Evolutionary conservation across 768 basidiomycete genomes (phyloP).

Genomic region (Pisolithus marmoratus): DNA sequence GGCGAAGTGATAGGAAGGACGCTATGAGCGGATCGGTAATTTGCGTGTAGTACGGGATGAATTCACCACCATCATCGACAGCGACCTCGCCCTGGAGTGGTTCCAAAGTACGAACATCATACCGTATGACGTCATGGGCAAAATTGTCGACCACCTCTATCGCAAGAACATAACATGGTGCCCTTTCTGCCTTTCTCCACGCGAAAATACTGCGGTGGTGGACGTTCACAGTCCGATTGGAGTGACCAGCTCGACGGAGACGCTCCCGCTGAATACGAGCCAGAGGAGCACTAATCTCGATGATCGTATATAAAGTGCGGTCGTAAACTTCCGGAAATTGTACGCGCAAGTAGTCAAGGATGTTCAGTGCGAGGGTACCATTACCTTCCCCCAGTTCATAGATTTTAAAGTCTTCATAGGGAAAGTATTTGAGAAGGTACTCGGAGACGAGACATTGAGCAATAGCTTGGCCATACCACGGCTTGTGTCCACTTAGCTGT

Average conservation of each 20-base stretch:
- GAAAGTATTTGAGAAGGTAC: constrained; percentile 92
- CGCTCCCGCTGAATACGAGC: constrained; percentile 65
- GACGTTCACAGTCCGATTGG: constrained; percentile 49
- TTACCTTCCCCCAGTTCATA: constrained; percentile 99
- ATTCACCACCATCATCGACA: constrained; percentile 76
- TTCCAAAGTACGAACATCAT: constrained; percentile 70
- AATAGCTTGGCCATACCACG: constrained; percentile 90
- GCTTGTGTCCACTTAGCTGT: constrained; percentile 43
- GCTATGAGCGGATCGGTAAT: constrained; percentile 81
- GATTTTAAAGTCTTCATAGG: constrained; percentile 91
- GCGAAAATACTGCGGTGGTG: constrained; percentile 79
- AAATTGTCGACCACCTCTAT: constrained; percentile 99
- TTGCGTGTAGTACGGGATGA: constrained; percentile 74
- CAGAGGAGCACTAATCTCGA: constrained; percentile 86
- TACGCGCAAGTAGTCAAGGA: constrained; percentile 73
- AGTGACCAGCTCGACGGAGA: constrained; percentile 40
- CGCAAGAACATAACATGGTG: constrained; percentile 90
- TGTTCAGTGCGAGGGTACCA: constrained; percentile 86
- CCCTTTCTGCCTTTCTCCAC: constrained; percentile 68
- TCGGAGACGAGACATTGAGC: constrained; percentile 85
- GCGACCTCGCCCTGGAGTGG: constrained; percentile 83
- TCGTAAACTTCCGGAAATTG: constrained; percentile 90
- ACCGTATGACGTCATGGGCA: constrained; percentile 91
- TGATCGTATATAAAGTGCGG: constrained; percentile 86
- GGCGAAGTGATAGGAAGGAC: constrained; percentile 69